Evolutionary conservation across 2,329 filamentous ascomycete species (phyloP), one percentile per base, ranked within the genome.

Genomic region (Diaporthe ilicicola): DNA sequence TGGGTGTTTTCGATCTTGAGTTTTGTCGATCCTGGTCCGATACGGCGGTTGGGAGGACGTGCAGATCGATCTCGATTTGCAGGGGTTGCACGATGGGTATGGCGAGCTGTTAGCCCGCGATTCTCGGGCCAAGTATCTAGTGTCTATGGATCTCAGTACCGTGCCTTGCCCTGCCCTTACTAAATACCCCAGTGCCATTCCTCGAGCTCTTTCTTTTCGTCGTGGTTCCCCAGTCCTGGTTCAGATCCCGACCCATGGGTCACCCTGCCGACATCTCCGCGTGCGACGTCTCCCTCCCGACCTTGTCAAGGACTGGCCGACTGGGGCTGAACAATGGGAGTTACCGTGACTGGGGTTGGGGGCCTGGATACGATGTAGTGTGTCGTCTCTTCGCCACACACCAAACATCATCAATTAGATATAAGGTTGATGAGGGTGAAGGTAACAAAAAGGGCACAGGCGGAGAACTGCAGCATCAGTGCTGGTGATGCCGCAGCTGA

Each of bases 41-140:
- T 67, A 24, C 51, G 51, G 39, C 42, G 39, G 34, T 55, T 48
- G 51, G 15, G 65, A 56, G 65, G 51, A 22, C 19, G 53, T 17
- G 51, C 24, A 56, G 65, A 67, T 67, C 65, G 65, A 67, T 67
- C 65, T 67, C 65, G 65, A 67, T 67, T 62, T 67, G 29, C 65
- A 56, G 65, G 65, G 65, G 51, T 39, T 24, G 5, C 19, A 10
- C 56, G 56, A 62, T 62, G 17, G 39, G 56, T 4, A 32, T 17
- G 9, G 56, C 46, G 19, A 10, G 15, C n/a, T 22, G 27, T 32
- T 46, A 61, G 55, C 27, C 27, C 39, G 6, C 39, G 10, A 22
- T 22, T 48, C 39, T 32, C 39, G 39, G 56, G 17, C 10, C 56
- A 62, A 12, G 27, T 61, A 61, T 32, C 56, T 32, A 59, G 22